Evolutionary conservation across 441 rosid genomes (phyloP), one percentile per base, ranked within the genome.

Genomic region (Viola pubescens): DNA sequence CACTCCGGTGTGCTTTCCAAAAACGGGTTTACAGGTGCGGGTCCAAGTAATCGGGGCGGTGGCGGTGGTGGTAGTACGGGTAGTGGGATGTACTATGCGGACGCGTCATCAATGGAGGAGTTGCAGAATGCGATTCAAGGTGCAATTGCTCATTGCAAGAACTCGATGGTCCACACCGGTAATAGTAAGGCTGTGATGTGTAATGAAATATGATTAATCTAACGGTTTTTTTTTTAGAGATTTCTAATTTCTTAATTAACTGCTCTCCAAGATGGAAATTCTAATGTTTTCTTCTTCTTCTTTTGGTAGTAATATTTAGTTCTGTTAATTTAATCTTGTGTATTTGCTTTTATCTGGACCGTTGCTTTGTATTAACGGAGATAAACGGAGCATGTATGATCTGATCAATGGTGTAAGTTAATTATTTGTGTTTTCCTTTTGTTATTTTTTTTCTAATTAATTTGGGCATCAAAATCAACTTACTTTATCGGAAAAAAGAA

Each of bases 111-210:
- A 1, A 85, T 85, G 96, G 96, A 89, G 66, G 97, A 89, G 73
- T 64, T 91, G 60, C 98, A 89, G 65, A 81, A 87, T 64, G 95
- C 98, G 37, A 89, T 88, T 52, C 94, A 91, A 75, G 89, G 98
- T 48, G 96, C 96, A 48, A 87, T 91, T 44, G 84, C 94, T 52
- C 98, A 88, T 62, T 91, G 98, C 85, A 91, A 91, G 80, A 88
- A 87, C 80, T 91, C 98, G 13, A 72, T 88, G 92, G 12, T 72
- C 51, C 81, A 74, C 63, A 81, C 60, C 77, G 70, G 67, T 61
- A 62, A 41, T 19, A 40, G 77, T 75, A 19, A 19, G 26, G 26
- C 26, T 19, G 26, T 19, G 26, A 74, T 74, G 62, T 82, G 82
- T 79, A 82, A 81, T 6, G 85, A 82, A 80, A 73, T 19, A 0